Base-by-base conservation (phyloP, 352 stramenopile genomes). In the Pythium pectinolyticum region DNA sequence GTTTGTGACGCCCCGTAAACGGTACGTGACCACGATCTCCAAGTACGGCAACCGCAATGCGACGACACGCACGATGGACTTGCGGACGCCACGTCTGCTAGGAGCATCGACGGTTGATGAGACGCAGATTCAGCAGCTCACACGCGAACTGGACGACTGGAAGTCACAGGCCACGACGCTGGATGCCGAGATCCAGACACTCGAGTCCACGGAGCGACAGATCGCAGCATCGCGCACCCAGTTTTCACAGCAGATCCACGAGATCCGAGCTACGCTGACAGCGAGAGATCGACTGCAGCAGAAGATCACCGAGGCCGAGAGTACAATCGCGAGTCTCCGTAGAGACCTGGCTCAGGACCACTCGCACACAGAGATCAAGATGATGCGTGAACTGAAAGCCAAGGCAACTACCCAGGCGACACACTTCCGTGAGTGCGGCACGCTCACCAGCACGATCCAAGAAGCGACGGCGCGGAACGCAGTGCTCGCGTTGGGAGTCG, bases 21-120 rank as follows among this genome's bases (percentile, higher is more conserved):
- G 92, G 77, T 95, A 95, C 40, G 81, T 94, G 17, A 89, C 83
- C 5, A 88, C 84, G 77, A 82, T 95, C 7, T 94, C 85, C 14
- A 94, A 92, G 63, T 95, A 95, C 52, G 87, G 87, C 25, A 79
- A 90, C 37, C 76, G 74, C 30, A 90, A 92, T 49, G 82, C 90
- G 39, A 92, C 84, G n/a, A 95, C 87, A n/a, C 72, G 84, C 12
- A 90, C 84, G 11, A 93, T 91, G 30, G 85, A 94, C 65, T 64
- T 95, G 3, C 68, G 87, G 39, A 87, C 88, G 17, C 78, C 83
- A 34, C 77, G 74, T 8, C 62, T 92, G 25, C 49, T 95, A 20
- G 87, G 72, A 3, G 81, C 80, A 3, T 93, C 80, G 2, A 89
- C 80, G 7, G 86, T 84, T n/a, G 89, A 94, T 47, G 80, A 92